Base-by-base conservation (phyloP, 2,329 filamentous ascomycete genomes). In the Aspergillus hiratsukae region DNA sequence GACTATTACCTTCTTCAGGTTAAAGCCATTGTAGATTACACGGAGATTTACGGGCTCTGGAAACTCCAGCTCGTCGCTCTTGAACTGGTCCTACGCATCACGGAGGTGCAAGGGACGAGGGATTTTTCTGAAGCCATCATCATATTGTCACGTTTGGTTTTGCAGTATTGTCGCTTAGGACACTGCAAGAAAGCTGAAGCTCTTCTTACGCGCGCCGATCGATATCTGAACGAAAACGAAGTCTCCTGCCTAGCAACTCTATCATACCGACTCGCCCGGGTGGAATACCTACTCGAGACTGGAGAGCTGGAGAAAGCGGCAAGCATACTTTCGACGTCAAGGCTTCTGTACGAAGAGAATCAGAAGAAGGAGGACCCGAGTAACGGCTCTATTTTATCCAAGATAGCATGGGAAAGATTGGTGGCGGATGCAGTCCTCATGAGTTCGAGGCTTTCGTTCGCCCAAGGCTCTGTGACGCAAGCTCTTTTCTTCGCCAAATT, bases 271-370 rank as follows among this genome's bases (percentile, higher is more conserved):
- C 75, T 96, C 6, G 84, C 86, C 0, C 85, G 87, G 58, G 86
- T 89, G 0, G 90, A 96, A 69, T 91, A 91, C 69, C 79, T 87
- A 28, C 76, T 92, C 19, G 82, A 83, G 1, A 81, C 87, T 11
- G 88, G 87, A 9, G 84, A 86, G 51, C 75, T 83, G 17, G 80
- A 86, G 9, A 85, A 88, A 72, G 87, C 79, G 62, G 74, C 60
- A 58, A 69, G 59, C 68, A 74, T 60, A 63, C 68, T 70, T 58
- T 66, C 60, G 23, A 58, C 59, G 11, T 70, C 67, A 9, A 69
- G 64, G 48, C 14, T 54, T 43, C 40, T 74, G 19, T 71, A 74
- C 49, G 71, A 76, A 51, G 66, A 64, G 37, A 64, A 64, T 27
- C 66, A 70, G 29, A 64, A 59, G 29, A 64, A 64, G n/a, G 65